Evolutionary conservation across 2,329 filamentous ascomycete species (phyloP), one percentile per base, ranked within the genome.

Genomic region (Gaeumannomyces tritici): DNA sequence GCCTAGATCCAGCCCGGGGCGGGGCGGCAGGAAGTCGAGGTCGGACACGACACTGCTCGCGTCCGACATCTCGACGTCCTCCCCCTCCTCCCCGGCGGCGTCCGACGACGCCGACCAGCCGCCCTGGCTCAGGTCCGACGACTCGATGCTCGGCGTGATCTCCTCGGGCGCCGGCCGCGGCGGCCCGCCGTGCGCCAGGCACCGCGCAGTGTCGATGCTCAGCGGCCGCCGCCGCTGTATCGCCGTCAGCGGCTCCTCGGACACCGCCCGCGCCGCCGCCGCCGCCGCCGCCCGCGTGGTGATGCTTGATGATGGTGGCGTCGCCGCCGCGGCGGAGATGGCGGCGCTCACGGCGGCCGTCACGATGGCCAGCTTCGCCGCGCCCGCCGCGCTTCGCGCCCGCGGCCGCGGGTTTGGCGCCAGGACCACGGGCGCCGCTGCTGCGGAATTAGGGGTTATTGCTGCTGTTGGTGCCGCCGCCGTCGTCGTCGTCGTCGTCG

Each of bases 401-500:
- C 33, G 24, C 8, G 11, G 58, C 15, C 24, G 26, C 7, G 24
- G 35, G 12, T 5, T 42, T 28, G 33, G 27, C 12, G 2, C 33
- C n/a, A n/a, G 58, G 26, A 15, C 35, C 58, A 27, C 33, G n/a
- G 26, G 57, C 66, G 24, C 69, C 66, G 2, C 66, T 66, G 58
- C 68, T 66, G 2, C 66, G 66, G 59, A 61, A 66, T 55, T 68
- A 64, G 13, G 67, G 31, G 18, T 31, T 33, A 15, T 31, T 28
- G 24, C 64, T 65, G 9, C 65, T 65, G n/a, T 31, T 42, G 24
- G 65, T 65, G 7, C 65, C 65, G 62, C 65, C 76, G 5, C 77
- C 70, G 35, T 75, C 73, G 62, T 76, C 9, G 47, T 42, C 1
- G 27, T n/a, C n/a, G n/a, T n/a, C n/a, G n/a, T n/a, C 73, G 62